Conservation (phyloP, 2,329 filamentous ascomycete genomes). For the Venturia aucupariae region DNA sequence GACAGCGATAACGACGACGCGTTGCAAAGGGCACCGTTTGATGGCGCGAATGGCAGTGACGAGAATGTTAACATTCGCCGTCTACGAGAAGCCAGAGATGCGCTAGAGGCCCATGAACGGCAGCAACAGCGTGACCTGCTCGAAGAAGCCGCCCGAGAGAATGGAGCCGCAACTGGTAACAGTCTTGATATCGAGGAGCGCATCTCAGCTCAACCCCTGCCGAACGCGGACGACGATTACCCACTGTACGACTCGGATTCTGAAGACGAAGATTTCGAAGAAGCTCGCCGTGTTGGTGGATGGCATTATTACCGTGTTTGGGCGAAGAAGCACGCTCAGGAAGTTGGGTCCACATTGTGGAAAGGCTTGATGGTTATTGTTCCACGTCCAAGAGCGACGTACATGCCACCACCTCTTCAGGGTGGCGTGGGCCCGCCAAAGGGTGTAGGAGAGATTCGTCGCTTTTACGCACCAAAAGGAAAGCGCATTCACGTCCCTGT, state of each 20-base stretch:
- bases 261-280: constrained; percentile 67
- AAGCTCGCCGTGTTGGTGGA: constrained; percentile 67
- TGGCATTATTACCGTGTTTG: constrained; percentile 60
- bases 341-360: constrained; percentile 30
- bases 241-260: constrained; percentile 87
- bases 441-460: constrained; percentile 32
- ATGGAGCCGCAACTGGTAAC: constrained; percentile 24
- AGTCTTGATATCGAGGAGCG: constrained; percentile 74
- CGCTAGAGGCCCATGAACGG: constrained; percentile 41
- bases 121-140: constrained; percentile 38
- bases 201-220: constrained; percentile 52
- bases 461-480: constrained; percentile 64
- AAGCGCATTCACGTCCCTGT: constrained; percentile 84
- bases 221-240: constrained; percentile 54
- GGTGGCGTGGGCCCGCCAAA: constrained; percentile 37
- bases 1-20: constrained; percentile 50
- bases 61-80: constrained; percentile 38
- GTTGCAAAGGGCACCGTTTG: constrained; percentile 21
- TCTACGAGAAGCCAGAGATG: constrained; percentile 42
- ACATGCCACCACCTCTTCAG: constrained; percentile 30
- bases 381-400: constrained; percentile 33
- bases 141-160: constrained; percentile 25
- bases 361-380: constrained; percentile 26
- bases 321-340: constrained; percentile 40
- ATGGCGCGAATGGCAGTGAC: constrained; percentile 24